Conservation (phyloP, 495 filamentous ascomycete genomes). For the Sabuloglossum arenarium region DNA sequence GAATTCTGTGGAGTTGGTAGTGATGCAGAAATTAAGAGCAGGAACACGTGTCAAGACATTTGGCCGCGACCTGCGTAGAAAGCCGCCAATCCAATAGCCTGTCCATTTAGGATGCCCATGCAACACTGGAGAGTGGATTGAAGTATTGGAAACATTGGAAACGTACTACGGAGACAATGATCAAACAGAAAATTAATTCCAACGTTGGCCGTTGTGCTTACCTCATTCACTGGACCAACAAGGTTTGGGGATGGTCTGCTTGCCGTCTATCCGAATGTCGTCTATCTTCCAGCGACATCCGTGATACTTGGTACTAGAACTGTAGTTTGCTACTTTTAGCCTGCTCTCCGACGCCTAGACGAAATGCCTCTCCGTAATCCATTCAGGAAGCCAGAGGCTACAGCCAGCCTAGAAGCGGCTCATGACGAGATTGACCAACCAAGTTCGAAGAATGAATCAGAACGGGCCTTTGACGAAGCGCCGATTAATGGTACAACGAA, state of each 20-base stretch:
- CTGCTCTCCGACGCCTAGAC: background rate
- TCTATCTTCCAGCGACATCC: background rate
- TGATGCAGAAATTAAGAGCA: too few relatives aligned
- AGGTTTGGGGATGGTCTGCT: background rate
- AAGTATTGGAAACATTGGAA: background rate
- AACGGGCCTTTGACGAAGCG: conserved; percentile 27
- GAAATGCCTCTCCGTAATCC: conserved; percentile 8
- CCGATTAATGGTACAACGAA: conserved; percentile 33
- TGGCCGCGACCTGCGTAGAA: too few relatives aligned
- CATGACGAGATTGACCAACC: background rate
- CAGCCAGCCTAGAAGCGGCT: background rate
- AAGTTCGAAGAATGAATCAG: conserved; percentile 2
- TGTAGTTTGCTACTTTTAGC: background rate
- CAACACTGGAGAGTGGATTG: conserved; percentile 6
- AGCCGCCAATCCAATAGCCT: background rate
- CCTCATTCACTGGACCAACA: background rate
- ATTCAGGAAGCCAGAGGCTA: conserved; percentile 2
- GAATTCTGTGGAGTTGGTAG: too few relatives aligned
- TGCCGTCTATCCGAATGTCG: background rate
- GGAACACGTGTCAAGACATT: too few relatives aligned
- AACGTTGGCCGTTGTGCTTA: background rate
- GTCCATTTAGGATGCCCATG: conserved; percentile 10
- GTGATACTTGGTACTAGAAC: background rate
- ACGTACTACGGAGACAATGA: background rate
- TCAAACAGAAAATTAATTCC: background rate